These are phyloP conservation scores for Termitomyces sp. DNA, from an alignment of 768 basidiomycete species.

Conservation along the genomic window DNA sequence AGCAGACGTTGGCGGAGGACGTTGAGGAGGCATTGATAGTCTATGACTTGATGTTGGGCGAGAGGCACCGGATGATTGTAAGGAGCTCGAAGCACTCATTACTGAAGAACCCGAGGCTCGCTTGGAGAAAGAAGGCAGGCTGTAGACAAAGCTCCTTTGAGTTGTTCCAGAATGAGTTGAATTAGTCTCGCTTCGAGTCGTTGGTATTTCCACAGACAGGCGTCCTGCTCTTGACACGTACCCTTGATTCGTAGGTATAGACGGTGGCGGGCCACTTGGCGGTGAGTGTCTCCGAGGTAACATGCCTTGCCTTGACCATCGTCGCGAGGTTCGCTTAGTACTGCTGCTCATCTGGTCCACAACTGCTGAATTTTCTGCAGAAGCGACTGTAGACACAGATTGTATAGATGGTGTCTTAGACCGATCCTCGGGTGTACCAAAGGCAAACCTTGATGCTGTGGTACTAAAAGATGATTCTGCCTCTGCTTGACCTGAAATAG, in stretches of 20 bases:
- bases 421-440: constrained; percentile 33
- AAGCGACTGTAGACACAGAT: constrained; percentile 41
- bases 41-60: constrained; percentile 42
- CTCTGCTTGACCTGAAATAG: constrained; percentile 14
- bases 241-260: constrained; percentile 29
- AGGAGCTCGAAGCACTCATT: constrained; percentile 37
- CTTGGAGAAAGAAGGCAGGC: constrained; percentile 48
- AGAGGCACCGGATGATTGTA: constrained; percentile 28
- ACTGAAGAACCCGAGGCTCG: constrained; percentile 47
- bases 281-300: constrained; percentile 50
- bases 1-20: constrained; percentile 66
- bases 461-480: constrained; percentile 23
- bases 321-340: constrained; percentile 25
- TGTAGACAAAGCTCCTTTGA: constrained; percentile 38
- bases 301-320: constrained; percentile 51
- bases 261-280: constrained; percentile 56
- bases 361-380: constrained; percentile 26
- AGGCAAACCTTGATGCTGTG: constrained; percentile 20
- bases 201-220: constrained; percentile 14
- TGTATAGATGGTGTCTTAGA: constrained; percentile 36
- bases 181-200: constrained; percentile 32
- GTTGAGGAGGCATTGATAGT: constrained; percentile 62
- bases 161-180: constrained; percentile 31
- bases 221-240: constrained; percentile 11
- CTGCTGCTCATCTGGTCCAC: constrained; percentile 33